These are phyloP conservation scores for Amphicarpaea edgeworthii DNA, from an alignment of 306 rosid genomes.

Conservation along the genomic window DNA sequence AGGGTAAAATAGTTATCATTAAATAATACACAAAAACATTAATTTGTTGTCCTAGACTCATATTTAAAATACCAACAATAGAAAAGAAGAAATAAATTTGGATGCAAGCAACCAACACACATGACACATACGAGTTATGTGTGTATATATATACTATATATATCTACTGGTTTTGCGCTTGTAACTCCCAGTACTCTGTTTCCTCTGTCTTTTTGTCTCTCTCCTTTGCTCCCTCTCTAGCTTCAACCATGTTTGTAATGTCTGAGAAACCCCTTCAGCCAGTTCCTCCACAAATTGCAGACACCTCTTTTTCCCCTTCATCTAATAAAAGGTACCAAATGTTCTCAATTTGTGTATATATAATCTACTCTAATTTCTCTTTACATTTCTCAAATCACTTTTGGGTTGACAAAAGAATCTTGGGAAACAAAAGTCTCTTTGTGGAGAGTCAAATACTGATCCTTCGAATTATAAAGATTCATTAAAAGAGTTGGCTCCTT, in stretches of 20 bases:
- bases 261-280: conserved; percentile 66
- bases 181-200: not conserved
- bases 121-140: not conserved
- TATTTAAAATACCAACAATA: not conserved
- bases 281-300: conserved; percentile 53
- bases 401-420: not conserved
- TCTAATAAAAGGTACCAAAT: conserved; percentile 60
- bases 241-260: conserved; percentile 63
- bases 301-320: conserved; percentile 49
- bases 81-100: not conserved
- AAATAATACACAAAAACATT: not conserved
- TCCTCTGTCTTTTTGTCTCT: conserved; percentile 25
- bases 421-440: not conserved
- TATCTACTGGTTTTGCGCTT: not conserved
- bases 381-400: not conserved
- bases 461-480: too few species aligned
- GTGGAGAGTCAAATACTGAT: too few species aligned
- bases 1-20: too few species aligned
- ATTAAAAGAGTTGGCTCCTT: too few species aligned
- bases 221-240: conserved; percentile 5
- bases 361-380: not conserved
- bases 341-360: not conserved
- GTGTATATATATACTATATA: not conserved
- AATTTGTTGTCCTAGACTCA: not conserved
- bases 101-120: not conserved